Evolutionary conservation across 352 stramenopile species (phyloP).

Genomic region (Pythium apleroticum): DNA sequence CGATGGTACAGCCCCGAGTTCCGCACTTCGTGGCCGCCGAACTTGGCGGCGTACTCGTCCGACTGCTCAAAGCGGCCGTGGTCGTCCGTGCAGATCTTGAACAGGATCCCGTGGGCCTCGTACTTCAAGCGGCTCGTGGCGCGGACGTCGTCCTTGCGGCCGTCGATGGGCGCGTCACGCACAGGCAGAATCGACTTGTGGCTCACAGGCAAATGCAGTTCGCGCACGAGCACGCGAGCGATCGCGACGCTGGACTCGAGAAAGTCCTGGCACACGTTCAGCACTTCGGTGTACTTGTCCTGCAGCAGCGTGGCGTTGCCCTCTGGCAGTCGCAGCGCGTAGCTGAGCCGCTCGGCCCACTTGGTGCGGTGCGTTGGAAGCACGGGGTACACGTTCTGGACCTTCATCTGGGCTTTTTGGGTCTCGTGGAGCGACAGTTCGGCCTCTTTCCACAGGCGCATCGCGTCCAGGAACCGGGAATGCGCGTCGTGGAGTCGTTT

Average conservation of each 20-base stretch:
- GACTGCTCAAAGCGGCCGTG: slow-evolving; percentile 90
- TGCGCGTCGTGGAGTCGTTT: slow-evolving; percentile 59
- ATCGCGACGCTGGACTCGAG: slow-evolving; percentile 68
- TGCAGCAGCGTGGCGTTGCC: slow-evolving; percentile 40
- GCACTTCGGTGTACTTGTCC: slow-evolving; percentile 84
- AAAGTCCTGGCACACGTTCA: slow-evolving; percentile 89
- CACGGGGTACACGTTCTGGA: slow-evolving; percentile 44
- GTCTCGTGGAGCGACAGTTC: slow-evolving; percentile 61
- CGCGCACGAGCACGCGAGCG: slow-evolving; percentile 77
- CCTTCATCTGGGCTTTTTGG: slow-evolving; percentile 47
- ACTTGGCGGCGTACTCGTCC: slow-evolving; percentile 89
- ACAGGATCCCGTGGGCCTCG: slow-evolving; percentile 87
- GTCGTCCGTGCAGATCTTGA: slow-evolving; percentile 90
- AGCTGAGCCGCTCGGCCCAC: slow-evolving; percentile 66
- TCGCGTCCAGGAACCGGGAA: slow-evolving; percentile 54
- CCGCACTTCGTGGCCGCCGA: slow-evolving; percentile 70
- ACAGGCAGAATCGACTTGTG: slow-evolving; percentile 81
- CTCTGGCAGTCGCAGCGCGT: slow-evolving; percentile 50
- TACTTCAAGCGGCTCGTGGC: slow-evolving; percentile 61
- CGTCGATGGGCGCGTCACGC: slow-evolving; percentile 54
- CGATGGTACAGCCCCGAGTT: slow-evolving; percentile 81
- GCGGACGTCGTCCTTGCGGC: slow-evolving; percentile 67
- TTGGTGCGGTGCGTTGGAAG: slow-evolving; percentile 47
- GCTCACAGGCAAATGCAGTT: slow-evolving; percentile 69
- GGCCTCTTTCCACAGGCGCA: slow-evolving; percentile 73